Evolutionary conservation across 352 stramenopile genomes (phyloP), one percentile per base, ranked within the genome.

Genomic region (Pythium volutum): DNA sequence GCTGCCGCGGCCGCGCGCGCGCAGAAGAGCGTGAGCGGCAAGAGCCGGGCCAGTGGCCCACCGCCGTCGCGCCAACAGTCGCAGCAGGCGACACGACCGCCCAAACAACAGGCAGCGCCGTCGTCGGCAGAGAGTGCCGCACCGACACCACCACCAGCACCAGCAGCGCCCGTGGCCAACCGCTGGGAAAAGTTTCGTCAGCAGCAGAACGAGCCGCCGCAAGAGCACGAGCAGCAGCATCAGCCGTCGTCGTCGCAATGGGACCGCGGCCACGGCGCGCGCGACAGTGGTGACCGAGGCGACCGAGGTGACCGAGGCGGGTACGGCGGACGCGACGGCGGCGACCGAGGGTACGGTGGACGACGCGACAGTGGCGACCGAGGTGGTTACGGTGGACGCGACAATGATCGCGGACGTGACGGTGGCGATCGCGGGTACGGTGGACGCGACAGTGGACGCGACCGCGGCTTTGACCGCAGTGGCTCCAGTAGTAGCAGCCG

Each of bases 351-450:
- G 5, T 52, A 52, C 46, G 27, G 26, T 26, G 46, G 42, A 29
- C 18, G 42, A 4, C 31, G 31, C 31, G 31, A 36, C 31, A 36
- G 31, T 36, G 31, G 12, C 45, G 51, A 64, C 25, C 25, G 56
- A 16, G 73, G 58, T 36, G 29, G 45, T 1, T 62, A 71, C 50
- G 59, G 67, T 26, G 47, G 59, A 34, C 54, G 70, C 55, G 54
- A 54, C 36, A 29, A 20, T 43, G 52, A 45, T 20, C 34, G 39
- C 25, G 36, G n/a, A n/a, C n/a, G n/a, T n/a, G n/a, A n/a, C n/a
- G n/a, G n/a, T n/a, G n/a, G 64, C 26, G 59, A 66, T 20, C 65
- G 61, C 11, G 49, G 54, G 9, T 67, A 55, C 74, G 63, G 69
- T 58, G 20, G 52, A 2, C 26, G 43, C 15, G 46, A 55, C 72